These are phyloP conservation scores for Metarhizium guizhouense DNA, from an alignment of 2,329 filamentous ascomycete species.

Conservation along the genomic window DNA sequence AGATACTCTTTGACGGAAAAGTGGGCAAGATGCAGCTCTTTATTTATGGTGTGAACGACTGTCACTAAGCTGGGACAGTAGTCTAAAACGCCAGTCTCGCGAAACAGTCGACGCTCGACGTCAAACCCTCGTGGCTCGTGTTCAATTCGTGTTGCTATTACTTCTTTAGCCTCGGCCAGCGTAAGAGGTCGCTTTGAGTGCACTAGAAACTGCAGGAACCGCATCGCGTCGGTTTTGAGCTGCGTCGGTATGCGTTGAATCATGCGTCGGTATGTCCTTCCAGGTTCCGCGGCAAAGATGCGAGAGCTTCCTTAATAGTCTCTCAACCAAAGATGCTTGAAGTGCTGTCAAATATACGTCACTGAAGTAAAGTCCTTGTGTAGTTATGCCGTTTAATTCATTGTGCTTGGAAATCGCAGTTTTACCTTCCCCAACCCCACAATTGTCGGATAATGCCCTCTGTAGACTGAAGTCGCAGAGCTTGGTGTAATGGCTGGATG, in stretches of 20 bases:
- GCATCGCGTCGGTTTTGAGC: conserved; percentile 8
- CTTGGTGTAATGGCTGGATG: no score
- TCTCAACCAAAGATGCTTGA: no score
- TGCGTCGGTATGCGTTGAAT: conserved; percentile 9
- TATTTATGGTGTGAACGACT: background rate
- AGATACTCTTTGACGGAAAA: conserved; percentile 18
- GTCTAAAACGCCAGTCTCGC: background rate
- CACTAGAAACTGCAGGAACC: conserved; percentile 15
- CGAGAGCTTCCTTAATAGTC: no score
- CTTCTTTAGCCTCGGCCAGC: conserved; percentile 11
- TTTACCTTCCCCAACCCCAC: no score
- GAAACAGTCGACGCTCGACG: conserved; percentile 1
- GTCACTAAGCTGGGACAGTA: conserved; percentile 12
- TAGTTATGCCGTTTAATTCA: no score
- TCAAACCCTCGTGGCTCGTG: conserved; percentile 7
- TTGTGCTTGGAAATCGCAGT: no score
- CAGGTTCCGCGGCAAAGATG: no score
- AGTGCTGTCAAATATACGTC: no score
- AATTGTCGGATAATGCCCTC: no score
- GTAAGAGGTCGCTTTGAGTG: conserved; percentile 9
- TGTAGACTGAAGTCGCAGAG: no score
- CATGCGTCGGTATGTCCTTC: conserved; percentile 13
- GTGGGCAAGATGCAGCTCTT: conserved; percentile 15
- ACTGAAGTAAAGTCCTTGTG: no score
- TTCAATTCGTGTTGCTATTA: conserved; percentile 13